Evolutionary conservation across 2,329 filamentous ascomycete genomes (phyloP), one percentile per base, ranked within the genome.

Genomic region (Pseudogymnoascus sp.): DNA sequence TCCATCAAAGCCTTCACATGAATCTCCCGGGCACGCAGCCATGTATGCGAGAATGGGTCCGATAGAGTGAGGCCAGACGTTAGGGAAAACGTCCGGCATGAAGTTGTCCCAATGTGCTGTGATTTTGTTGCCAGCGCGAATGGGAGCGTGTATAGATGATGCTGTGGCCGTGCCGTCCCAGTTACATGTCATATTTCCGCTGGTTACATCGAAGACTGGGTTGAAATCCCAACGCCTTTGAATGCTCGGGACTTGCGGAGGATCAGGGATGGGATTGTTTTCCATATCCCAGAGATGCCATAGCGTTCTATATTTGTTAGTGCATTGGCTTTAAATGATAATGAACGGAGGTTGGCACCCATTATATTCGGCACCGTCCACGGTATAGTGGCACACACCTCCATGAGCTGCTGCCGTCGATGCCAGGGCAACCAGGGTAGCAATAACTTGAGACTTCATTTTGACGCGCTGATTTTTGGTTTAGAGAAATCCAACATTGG

Each of bases 1-100:
- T 4, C 55, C 62, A 31, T 64, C 36, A 12, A 58, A 65, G 9
- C 48, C 58, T 39, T 52, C 64, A 33, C 64, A 65, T 10, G 60
- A 42, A 7, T 58, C 33, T 40, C 64, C 64, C 10, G 64, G 64
- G 59, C 64, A 65, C 21, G 42, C 60, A 4, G 64, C 62, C 55
- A 65, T 61, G 35, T 65, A 65, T 25, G 62, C 60, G 12, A 65
- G 58, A 13, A 65, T 36, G 4, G 64, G 64, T 1, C 64, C 64
- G n/a, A 64, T 33, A n/a, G 45, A 55, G 27, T 55, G 45, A 12
- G 45, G 45, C 45, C 45, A 55, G 45, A 55, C 27, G 15, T 55
- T 55, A 7, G 45, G 45, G 8, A 55, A 55, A 55, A 55, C 45
- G 3, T 55, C 45, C n/a, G 45, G 45, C 45, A 55, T 55, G 7